Evolutionary conservation across 495 filamentous ascomycete genomes (phyloP), one percentile per base, ranked within the genome.

Genomic region (Articulospora tetracladia): DNA sequence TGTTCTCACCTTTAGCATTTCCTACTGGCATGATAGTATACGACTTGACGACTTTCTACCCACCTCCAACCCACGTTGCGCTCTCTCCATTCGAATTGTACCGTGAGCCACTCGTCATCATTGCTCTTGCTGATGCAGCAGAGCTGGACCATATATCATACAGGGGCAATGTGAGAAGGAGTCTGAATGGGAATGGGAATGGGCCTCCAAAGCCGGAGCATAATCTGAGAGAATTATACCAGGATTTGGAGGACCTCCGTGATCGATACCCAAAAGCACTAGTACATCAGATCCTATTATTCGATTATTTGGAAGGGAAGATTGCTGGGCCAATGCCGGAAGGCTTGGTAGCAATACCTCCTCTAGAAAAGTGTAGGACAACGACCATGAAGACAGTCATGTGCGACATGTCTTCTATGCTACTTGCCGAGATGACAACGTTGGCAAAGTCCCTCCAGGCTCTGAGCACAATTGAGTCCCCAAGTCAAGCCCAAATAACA

Each of bases 341-440:
- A 64, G 83, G 80, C 39, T 78, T 95, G 30, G 76, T 89, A 34
- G 79, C 85, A 53, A 84, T 98, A 17, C 92, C 92, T n/a, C 80
- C 86, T 0, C 77, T 77, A 19, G 80, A 86, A 57, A 77, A 83
- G 20, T 90, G 85, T 32, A 89, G 86, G 69, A 82, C 85, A 47
- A 95, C 91, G n/a, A 96, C 90, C 3, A 93, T 96, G 77, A 96
- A 94, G 72, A 96, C 91, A 1, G 83, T 96, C 62, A 86, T 98
- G 79, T 96, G 94, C 69, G 92, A 97, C 72, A 83, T 97, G 49
- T 93, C 92, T 3, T 87, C 91, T 20, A 67, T 88, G 19, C 73
- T 99, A 39, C 78, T 99, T 23, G 90, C 88, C 11, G 93, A 97
- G 69, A 82, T 99, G 80, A 90, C 89, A 28, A 87, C 85, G 3